These are phyloP conservation scores for Arachis hypogaea DNA, from an alignment of 306 rosid species.

Conservation along the genomic window DNA sequence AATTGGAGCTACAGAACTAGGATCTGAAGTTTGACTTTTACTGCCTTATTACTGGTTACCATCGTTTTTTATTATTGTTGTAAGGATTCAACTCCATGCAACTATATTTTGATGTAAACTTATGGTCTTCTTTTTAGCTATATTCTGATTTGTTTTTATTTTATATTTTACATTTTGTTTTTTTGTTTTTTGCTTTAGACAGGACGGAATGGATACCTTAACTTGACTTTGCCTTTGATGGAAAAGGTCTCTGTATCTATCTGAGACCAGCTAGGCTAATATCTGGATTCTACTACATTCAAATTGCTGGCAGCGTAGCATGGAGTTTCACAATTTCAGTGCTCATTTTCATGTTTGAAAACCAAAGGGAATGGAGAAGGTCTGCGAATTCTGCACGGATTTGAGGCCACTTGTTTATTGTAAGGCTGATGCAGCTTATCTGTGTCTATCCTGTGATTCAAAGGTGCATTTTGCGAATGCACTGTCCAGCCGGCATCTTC, in stretches of 20 bases:
- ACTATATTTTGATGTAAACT: conserved; percentile 28
- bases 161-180: neutral
- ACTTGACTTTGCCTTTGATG: conserved; percentile 5
- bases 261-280: conserved; percentile 11
- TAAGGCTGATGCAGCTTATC: conserved; percentile 82
- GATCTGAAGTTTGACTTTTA: neutral
- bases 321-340: conserved; percentile 27
- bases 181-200: neutral
- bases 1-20: conserved; percentile 5
- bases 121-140: neutral
- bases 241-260: neutral
- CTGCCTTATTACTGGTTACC: neutral
- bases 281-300: conserved; percentile 30
- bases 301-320: conserved; percentile 15
- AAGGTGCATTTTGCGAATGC: conserved; percentile 87
- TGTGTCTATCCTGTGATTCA: conserved; percentile 88
- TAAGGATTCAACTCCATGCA: conserved; percentile 17
- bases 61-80: conserved; percentile 1
- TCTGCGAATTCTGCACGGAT: conserved; percentile 77
- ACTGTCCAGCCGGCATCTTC: conserved; percentile 69
- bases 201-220: conserved; percentile 6
- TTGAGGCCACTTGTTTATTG: conserved; percentile 82
- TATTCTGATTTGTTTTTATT: conserved; percentile 21
- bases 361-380: conserved; percentile 65
- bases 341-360: conserved; percentile 21